A percentile compares a stretch with the other conserved stretches of the same genome.
Conservation (phyloP, 73 alveolate genomes). For the Tetrahymena borealis region DNA sequence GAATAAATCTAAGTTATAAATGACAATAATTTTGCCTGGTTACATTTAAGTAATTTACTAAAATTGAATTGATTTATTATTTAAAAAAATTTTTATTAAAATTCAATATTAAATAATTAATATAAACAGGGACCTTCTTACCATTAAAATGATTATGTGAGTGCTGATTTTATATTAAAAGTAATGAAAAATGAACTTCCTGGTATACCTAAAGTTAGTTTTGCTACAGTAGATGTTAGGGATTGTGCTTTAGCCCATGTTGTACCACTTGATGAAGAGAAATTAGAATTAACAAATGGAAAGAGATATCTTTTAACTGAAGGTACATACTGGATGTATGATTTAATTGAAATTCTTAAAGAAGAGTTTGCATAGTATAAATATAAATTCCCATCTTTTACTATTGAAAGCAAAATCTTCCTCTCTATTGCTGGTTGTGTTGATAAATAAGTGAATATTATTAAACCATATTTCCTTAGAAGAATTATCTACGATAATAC, state of each 20-base stretch:
- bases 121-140: background rate
- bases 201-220: conserved; percentile 19
- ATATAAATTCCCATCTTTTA: background rate
- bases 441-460: background rate
- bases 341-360: background rate
- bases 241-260: conserved; percentile 58
- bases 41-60: conserved; percentile 40
- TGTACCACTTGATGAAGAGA: conserved; percentile 12
- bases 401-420: background rate
- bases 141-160: background rate
- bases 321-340: background rate
- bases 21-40: conserved; percentile 47
- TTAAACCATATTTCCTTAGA: background rate
- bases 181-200: conserved; percentile 21
- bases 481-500: background rate
- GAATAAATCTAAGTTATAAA: conserved; percentile 39
- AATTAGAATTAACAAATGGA: background rate
- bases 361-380: background rate
- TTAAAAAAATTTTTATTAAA: background rate
- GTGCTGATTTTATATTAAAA: background rate
- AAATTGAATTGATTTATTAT: conserved; percentile 4
- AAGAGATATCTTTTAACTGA: background rate
- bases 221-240: conserved; percentile 51
- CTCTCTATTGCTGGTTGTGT: background rate
- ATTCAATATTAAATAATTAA: background rate